Evolutionary conservation across 495 filamentous ascomycete species (phyloP).

Genomic region (Daldinia decipiens): DNA sequence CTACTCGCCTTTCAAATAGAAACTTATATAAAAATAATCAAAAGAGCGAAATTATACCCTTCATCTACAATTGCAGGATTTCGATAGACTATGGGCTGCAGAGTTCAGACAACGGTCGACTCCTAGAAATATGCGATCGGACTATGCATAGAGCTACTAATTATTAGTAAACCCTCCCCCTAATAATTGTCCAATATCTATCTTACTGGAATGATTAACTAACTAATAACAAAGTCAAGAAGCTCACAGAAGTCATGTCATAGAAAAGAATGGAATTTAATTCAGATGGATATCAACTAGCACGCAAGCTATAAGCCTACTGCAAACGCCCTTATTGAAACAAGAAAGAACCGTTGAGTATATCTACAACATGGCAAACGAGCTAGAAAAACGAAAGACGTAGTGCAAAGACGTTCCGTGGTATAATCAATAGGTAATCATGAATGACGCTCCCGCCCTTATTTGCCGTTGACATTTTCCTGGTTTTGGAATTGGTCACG

Average conservation of each 20-base stretch:
- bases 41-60: not conserved
- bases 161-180: not conserved
- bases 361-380: not conserved
- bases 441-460: not conserved
- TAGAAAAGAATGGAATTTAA: not conserved
- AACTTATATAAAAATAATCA: not conserved
- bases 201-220: no score
- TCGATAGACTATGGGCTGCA: not conserved
- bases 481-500: conserved; percentile 10
- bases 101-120: not conserved
- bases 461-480: conserved; percentile 22
- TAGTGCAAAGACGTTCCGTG: no score
- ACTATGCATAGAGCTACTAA: not conserved
- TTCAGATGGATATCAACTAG: not conserved
- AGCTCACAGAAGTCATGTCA: no score
- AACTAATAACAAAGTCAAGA: no score
- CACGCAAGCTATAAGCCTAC: not conserved
- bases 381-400: not conserved
- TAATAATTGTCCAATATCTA: no score
- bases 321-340: not conserved
- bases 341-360: not conserved
- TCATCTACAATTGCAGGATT: not conserved
- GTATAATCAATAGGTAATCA: conserved; percentile 1
- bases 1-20: not conserved
- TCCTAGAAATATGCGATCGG: not conserved